Conservation (phyloP, 306 rosid genomes). For the Vigna mungo region DNA sequence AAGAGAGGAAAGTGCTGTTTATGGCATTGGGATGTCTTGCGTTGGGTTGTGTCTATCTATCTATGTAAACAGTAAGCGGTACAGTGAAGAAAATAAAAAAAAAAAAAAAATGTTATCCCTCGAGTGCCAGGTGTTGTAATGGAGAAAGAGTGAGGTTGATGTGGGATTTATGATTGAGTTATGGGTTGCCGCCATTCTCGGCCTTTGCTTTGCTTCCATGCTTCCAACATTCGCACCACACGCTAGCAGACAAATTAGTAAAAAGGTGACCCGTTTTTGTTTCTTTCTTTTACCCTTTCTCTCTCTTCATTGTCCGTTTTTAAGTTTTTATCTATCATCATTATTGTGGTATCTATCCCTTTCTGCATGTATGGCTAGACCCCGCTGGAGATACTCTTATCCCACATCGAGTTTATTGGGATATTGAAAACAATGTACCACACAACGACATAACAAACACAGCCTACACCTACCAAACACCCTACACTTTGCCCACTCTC, state of each 20-base stretch:
- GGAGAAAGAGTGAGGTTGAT: slow-evolving; percentile 42
- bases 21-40: slow-evolving; percentile 13
- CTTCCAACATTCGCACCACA: slow-evolving; percentile 91
- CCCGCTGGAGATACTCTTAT: slow-evolving; percentile 42
- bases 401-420: slow-evolving; percentile 24
- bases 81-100: neutral
- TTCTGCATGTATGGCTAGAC: slow-evolving; percentile 49
- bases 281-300: slow-evolving; percentile 26
- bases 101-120: neutral
- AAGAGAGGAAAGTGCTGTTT: slow-evolving; percentile 29
- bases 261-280: slow-evolving; percentile 38
- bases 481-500: too few relatives aligned
- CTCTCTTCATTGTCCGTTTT: neutral
- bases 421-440: neutral
- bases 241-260: slow-evolving; percentile 62
- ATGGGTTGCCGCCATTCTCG: slow-evolving; percentile 84
- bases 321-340: slow-evolving; percentile 42
- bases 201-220: slow-evolving; percentile 83
- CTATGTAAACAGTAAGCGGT: slow-evolving; percentile 12
- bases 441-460: neutral
- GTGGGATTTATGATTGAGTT: slow-evolving; percentile 52
- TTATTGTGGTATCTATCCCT: slow-evolving; percentile 58
- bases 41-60: neutral
- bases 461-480: neutral
- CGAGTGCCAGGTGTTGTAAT: slow-evolving; percentile 44